These are phyloP conservation scores for Haberlea rhodopensis DNA, from an alignment of 257 asterid genomes.

Conservation along the genomic window DNA sequence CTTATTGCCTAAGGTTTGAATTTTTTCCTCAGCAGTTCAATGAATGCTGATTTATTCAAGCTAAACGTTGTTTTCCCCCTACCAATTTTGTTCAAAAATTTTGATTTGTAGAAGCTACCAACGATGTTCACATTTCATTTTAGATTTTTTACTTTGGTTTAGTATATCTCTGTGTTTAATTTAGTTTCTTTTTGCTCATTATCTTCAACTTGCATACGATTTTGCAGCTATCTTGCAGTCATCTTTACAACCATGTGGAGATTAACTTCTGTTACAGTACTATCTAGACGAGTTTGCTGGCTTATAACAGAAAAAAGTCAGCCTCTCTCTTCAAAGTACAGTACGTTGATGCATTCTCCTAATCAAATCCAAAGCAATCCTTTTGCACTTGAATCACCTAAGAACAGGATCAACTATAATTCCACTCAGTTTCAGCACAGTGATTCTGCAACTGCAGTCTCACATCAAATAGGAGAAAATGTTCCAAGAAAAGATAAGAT, in stretches of 20 bases:
- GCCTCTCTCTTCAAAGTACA: conserved; percentile 33
- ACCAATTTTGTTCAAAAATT: neutral
- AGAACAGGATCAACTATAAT: conserved; percentile 13
- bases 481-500: conserved; percentile 64
- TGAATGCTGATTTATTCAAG: neutral
- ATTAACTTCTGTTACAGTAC: conserved; percentile 30
- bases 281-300: conserved; percentile 38
- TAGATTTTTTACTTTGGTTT: neutral
- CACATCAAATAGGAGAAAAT: conserved; percentile 59
- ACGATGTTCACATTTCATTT: neutral
- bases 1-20: neutral
- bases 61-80: neutral
- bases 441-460: conserved; percentile 25
- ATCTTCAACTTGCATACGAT: conserved; percentile 4
- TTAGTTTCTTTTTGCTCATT: neutral
- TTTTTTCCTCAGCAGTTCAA: neutral
- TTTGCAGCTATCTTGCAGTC: conserved; percentile 19
- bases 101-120: neutral
- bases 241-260: conserved; percentile 38
- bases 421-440: conserved; percentile 22
- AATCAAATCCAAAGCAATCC: conserved; percentile 26
- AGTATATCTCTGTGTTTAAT: neutral
- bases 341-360: conserved; percentile 30
- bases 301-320: conserved; percentile 31
- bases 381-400: conserved; percentile 22